Evolutionary conservation across 805 yeast species (phyloP).

Genomic region (Naumovozyma castellii): DNA sequence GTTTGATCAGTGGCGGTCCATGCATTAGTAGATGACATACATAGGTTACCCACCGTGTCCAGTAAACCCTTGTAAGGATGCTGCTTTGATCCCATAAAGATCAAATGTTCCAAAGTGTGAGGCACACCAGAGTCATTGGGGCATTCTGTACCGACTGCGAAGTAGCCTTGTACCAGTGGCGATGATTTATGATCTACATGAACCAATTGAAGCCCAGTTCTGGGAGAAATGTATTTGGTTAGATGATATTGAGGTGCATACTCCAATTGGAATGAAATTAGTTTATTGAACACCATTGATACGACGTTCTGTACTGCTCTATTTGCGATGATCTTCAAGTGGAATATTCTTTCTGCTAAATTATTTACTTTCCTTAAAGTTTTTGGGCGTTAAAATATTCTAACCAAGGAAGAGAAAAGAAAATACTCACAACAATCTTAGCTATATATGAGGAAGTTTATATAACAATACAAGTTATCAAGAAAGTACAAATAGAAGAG

Average conservation of each 20-base stretch:
- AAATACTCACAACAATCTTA: too few relatives aligned
- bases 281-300: constrained; percentile 32
- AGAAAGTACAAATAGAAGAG: background rate
- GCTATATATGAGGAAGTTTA: too few relatives aligned
- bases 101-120: constrained; percentile 87
- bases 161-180: constrained; percentile 86
- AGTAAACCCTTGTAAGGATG: constrained; percentile 87
- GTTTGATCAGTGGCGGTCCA: constrained; percentile 97
- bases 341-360: background rate
- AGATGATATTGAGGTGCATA: constrained; percentile 58
- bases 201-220: constrained; percentile 78
- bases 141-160: constrained; percentile 92
- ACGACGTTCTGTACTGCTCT: background rate
- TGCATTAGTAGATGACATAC: constrained; percentile 84
- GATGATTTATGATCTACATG: constrained; percentile 64
- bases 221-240: constrained; percentile 65
- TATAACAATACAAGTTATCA: too few relatives aligned
- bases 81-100: constrained; percentile 86
- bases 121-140: constrained; percentile 84
- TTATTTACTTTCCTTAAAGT: constrained; percentile 1
- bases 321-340: background rate
- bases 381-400: constrained; percentile 1
- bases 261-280: constrained; percentile 52
- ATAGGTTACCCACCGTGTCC: constrained; percentile 76
- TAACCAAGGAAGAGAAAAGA: too few relatives aligned